These are phyloP conservation scores for Tricholoma sp. DNA, from an alignment of 768 basidiomycete genomes.

Conservation along the genomic window DNA sequence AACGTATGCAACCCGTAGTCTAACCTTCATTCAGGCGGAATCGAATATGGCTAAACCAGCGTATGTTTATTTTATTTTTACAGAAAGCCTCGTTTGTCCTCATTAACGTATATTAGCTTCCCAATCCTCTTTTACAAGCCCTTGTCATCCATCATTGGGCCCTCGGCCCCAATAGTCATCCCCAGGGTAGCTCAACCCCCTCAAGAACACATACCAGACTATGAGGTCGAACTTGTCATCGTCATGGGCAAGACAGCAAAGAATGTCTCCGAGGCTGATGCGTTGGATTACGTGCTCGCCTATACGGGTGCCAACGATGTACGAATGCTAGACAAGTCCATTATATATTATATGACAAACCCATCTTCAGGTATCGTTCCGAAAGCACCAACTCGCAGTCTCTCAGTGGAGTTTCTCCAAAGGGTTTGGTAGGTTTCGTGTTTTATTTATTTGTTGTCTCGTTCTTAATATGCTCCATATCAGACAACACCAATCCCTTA, in stretches of 20 bases:
- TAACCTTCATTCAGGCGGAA: slow-evolving; percentile 36
- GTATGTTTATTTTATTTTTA: slow-evolving; percentile 31
- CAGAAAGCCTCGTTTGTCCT: background rate
- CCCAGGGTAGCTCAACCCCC: slow-evolving; percentile 67
- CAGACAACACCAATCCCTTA: slow-evolving; percentile 67
- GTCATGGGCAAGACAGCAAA: slow-evolving; percentile 81
- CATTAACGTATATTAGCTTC: slow-evolving; percentile 33
- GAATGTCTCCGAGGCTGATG: slow-evolving; percentile 74
- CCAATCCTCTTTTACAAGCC: slow-evolving; percentile 83
- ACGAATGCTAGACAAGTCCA: slow-evolving; percentile 1
- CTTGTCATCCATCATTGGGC: slow-evolving; percentile 61
- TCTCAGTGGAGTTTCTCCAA: slow-evolving; percentile 90
- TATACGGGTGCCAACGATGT: slow-evolving; percentile 83
- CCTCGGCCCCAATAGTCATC: slow-evolving; percentile 57
- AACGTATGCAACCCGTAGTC: background rate
- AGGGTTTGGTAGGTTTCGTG: slow-evolving; percentile 56
- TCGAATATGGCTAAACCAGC: slow-evolving; percentile 56
- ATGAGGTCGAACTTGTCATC: slow-evolving; percentile 77
- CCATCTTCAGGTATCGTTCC: slow-evolving; percentile 62
- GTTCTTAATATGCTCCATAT: background rate
- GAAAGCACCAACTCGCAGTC: slow-evolving; percentile 73
- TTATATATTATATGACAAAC: background rate
- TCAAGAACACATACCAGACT: slow-evolving; percentile 69
- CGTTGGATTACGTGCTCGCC: slow-evolving; percentile 80
- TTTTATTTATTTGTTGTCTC: background rate